A percentile compares a stretch with the other conserved stretches of the same genome.
Conservation (phyloP, 768 basidiomycete species). For the Phylloporus sp. region DNA sequence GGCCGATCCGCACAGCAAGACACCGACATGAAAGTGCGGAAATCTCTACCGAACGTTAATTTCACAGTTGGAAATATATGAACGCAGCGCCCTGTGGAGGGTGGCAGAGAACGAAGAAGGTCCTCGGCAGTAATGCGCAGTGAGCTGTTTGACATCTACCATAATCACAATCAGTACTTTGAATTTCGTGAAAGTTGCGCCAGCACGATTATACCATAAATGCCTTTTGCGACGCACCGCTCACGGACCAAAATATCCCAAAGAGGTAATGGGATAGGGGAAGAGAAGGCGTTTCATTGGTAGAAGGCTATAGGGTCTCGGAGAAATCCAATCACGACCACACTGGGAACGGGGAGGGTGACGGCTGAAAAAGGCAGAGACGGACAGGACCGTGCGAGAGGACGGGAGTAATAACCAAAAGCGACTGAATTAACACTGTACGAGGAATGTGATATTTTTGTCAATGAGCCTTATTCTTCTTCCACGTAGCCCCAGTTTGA, state of each 20-base stretch:
- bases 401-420: not conserved
- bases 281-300: not conserved
- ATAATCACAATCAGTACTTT: not conserved
- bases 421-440: not conserved
- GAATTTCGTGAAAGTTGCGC: not conserved
- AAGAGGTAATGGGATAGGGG: not conserved
- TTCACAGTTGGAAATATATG: not conserved
- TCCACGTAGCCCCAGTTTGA: constrained; percentile 5
- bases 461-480: not conserved
- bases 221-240: not conserved
- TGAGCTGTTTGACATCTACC: not conserved
- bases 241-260: constrained; percentile 1
- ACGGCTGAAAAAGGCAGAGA: constrained; percentile 2
- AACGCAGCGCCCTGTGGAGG: not conserved
- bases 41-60: not conserved
- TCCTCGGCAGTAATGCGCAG: not conserved
- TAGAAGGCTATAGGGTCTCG: not conserved
- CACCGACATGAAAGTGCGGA: not conserved
- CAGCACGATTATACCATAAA: not conserved
- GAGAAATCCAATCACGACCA: not conserved
- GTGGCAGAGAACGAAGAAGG: not conserved
- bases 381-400: not conserved
- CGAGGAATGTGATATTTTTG: not conserved
- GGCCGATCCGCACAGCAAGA: not conserved
- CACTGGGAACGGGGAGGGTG: constrained; percentile 2